Base-by-base conservation (phyloP, 1,284 basidiomycete genomes). In the Salmacisia buchloeana region DNA sequence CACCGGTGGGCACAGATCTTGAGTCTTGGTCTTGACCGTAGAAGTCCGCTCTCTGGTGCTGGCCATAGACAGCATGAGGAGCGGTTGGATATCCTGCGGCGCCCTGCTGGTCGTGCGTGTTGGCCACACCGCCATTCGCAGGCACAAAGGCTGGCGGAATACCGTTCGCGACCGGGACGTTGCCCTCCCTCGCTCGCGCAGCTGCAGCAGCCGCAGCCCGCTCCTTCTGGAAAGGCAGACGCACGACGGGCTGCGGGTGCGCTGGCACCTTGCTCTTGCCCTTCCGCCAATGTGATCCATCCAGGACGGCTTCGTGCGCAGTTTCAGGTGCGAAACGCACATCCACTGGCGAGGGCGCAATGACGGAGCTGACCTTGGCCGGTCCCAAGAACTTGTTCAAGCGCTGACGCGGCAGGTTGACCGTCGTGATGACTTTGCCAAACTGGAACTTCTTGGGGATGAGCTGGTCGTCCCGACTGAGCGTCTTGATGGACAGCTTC, bases 401-500 rank as follows among this genome's bases (percentile, higher is more conserved):
- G 13, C 7, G 5, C 46, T 31, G 15, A 5, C 9, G 7, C 13
- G 74, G 74, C 46, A 75, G 57, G 49, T 57, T 64, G 60, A 75
- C 74, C 1, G 65, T 58, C 15, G 71, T 63, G 46, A 76, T 72
- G 15, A 73, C 69, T 34, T 58, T 68, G 12, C 73, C 74, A 13
- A 64, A 69, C 9, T 68, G 64, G 65, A 62, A 76, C n/a, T 69
- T 68, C 38, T 74, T 76, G 6, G 71, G 67, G 56, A 75, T 74
- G 59, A 76, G 69, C 56, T 69, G 69, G 46, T 74, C 74, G 54
- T 76, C 73, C 21, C 71, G 60, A 2, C 65, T 72, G 12, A 76
- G 63, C 10, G 73, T 76, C 64, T 69, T 67, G 57, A 68, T 65
- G 29, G 71, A 65, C 21, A 76, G 63, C 18, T 63, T 60, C 0